Percentiles rank a stretch among this genome's conserved stretches.
phyloP scores from a whole-genome alignment of 805 yeast species.

The Clavispora fructus region DNA sequence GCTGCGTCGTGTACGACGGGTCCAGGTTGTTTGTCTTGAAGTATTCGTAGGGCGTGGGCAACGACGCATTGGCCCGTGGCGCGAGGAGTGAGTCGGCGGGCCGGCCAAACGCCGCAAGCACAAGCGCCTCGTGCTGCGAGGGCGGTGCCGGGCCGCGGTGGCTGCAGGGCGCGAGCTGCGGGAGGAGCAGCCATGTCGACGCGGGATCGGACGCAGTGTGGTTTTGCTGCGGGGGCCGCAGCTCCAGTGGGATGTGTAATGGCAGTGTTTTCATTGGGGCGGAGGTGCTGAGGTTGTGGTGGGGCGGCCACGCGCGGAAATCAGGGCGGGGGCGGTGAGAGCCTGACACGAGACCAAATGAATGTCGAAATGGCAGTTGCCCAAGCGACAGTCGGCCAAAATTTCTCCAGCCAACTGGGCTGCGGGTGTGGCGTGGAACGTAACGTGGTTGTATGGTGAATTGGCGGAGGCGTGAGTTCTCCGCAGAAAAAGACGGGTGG shows the following conservation, averaged over 20 bases:
- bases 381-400: too few species aligned
- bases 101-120: constrained; percentile 6
- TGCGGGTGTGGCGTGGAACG: too few species aligned
- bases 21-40: constrained; percentile 8
- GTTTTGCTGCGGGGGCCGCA: neutral
- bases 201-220: constrained; percentile 6
- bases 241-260: neutral
- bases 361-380: too few species aligned
- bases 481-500: too few species aligned
- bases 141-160: constrained; percentile 6
- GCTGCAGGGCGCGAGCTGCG: constrained; percentile 7
- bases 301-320: neutral
- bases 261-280: neutral
- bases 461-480: too few species aligned
- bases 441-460: too few species aligned
- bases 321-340: neutral
- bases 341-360: neutral
- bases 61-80: constrained; percentile 2
- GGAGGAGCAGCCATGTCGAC: constrained; percentile 11
- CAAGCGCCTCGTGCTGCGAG: constrained; percentile 7
- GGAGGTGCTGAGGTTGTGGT: neutral
- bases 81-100: constrained; percentile 6
- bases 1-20: constrained; percentile 8
- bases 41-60: constrained; percentile 12
- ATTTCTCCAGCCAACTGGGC: too few species aligned